These are phyloP conservation scores for Teunomyces funiuensis DNA, from an alignment of 805 yeast genomes.

Conservation along the genomic window DNA sequence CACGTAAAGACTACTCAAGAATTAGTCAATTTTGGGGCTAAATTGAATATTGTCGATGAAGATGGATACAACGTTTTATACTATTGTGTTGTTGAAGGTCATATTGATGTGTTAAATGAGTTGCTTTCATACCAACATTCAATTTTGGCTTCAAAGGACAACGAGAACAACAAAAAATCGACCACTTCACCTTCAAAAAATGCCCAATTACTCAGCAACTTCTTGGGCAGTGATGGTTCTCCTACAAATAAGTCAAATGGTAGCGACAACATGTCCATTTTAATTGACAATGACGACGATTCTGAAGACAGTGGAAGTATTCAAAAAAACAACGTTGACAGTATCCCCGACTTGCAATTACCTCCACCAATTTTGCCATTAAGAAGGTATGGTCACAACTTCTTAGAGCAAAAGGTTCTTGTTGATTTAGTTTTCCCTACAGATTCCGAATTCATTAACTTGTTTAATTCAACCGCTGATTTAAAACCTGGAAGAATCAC, in stretches of 20 bases:
- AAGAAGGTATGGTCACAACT: slow-evolving; percentile 93
- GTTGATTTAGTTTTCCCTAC: slow-evolving; percentile 71
- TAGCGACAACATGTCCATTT: slow-evolving; percentile 20
- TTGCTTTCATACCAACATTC: slow-evolving; percentile 45
- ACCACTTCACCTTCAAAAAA: not conserved
- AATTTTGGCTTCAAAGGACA: slow-evolving; percentile 3
- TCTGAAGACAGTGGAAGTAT: slow-evolving; percentile 40
- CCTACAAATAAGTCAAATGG: not conserved
- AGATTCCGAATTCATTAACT: slow-evolving; percentile 44
- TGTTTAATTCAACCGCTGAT: slow-evolving; percentile 43
- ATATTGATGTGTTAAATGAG: slow-evolving; percentile 73
- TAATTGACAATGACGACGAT: slow-evolving; percentile 29
- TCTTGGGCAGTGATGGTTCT: not conserved
- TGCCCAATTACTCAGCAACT: not conserved
- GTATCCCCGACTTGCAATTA: slow-evolving; percentile 84
- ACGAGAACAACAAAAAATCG: not conserved
- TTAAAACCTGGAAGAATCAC: slow-evolving; percentile 79
- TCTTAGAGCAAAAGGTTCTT: slow-evolving; percentile 84
- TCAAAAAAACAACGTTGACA: slow-evolving; percentile 49
- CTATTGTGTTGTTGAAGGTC: slow-evolving; percentile 94
- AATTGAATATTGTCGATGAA: slow-evolving; percentile 66
- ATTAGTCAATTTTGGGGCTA: slow-evolving; percentile 73
- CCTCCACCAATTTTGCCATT: slow-evolving; percentile 97
- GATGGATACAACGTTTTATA: slow-evolving; percentile 78
- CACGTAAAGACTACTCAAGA: slow-evolving; percentile 67